A percentile compares a stretch with the other conserved stretches of the same genome.
Evolutionary conservation across 2,329 filamentous ascomycete species (phyloP).

Genomic region (Alternaria triticimaculans): DNA sequence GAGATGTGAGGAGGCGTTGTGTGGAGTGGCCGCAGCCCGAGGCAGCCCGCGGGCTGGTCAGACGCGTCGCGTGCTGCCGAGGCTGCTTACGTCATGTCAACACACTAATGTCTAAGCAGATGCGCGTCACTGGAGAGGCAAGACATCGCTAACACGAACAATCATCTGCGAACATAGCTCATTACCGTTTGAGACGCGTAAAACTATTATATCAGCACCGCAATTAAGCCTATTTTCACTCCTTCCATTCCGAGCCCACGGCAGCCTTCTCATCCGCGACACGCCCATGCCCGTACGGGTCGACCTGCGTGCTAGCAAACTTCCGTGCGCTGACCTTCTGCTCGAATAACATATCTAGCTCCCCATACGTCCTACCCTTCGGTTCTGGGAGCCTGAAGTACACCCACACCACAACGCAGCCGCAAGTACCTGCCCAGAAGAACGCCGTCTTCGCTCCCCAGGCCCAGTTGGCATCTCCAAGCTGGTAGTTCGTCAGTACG

Average conservation of each 20-base stretch:
- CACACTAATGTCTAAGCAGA: not conserved
- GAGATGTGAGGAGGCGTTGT: not conserved
- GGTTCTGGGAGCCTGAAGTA: slow-evolving; percentile 83
- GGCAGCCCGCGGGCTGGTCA: not conserved
- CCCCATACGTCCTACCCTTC: slow-evolving; percentile 77
- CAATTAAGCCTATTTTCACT: slow-evolving; percentile 1
- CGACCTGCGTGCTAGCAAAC: slow-evolving; percentile 27
- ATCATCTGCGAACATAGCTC: not conserved
- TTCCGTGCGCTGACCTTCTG: slow-evolving; percentile 33
- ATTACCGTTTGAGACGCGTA: not conserved
- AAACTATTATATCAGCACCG: not conserved
- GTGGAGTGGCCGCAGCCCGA: not conserved
- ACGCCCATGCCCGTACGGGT: slow-evolving; percentile 22
- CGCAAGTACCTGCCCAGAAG: slow-evolving; percentile 82
- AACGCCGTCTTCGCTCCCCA: slow-evolving; percentile 86
- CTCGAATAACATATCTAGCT: slow-evolving; percentile 84
- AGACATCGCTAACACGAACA: not conserved
- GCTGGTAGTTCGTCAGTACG: slow-evolving; percentile 66
- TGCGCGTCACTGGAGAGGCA: not conserved
- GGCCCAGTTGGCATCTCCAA: slow-evolving; percentile 68
- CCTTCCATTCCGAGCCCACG: slow-evolving; percentile 19
- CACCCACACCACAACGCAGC: slow-evolving; percentile 77
- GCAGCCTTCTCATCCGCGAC: slow-evolving; percentile 16
- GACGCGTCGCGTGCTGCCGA: not conserved
- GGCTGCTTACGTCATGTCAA: not conserved